A percentile compares a stretch with the other conserved stretches of the same genome.
These are phyloP conservation scores for Talaromyces sp. DNA, from an alignment of 2,329 filamentous ascomycete species.

Conservation along the genomic window DNA sequence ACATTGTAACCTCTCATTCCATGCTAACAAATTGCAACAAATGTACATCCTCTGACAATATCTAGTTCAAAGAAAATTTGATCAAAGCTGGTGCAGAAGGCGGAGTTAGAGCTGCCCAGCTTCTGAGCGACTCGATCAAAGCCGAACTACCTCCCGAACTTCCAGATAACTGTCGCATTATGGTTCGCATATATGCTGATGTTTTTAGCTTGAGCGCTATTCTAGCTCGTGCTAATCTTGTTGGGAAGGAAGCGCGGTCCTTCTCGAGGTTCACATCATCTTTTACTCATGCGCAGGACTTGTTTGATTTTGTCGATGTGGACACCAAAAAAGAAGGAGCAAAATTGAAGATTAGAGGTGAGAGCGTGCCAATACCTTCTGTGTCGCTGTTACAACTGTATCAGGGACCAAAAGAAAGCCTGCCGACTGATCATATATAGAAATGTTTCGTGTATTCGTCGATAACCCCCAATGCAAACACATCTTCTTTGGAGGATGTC, in stretches of 20 bases:
- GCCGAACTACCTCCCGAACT: background rate
- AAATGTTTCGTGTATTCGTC: conserved; percentile 50
- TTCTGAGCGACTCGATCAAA: background rate
- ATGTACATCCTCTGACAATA: background rate
- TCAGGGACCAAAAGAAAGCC: background rate
- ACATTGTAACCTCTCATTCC: background rate
- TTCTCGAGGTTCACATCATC: background rate
- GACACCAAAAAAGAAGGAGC: background rate
- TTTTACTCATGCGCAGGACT: background rate
- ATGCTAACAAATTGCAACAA: background rate
- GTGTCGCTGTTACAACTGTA: background rate
- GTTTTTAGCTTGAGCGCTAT: background rate
- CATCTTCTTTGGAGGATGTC: conserved; percentile 63
- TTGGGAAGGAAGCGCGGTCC: background rate
- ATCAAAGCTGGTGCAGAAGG: background rate
- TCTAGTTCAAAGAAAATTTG: background rate
- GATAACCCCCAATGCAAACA: conserved; percentile 63
- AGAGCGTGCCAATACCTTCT: background rate
- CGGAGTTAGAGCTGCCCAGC: background rate
- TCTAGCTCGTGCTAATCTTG: background rate
- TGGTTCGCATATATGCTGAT: background rate
- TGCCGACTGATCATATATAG: conserved; percentile 22
- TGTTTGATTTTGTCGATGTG: conserved; percentile 2
- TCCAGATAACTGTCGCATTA: background rate
- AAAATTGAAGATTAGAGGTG: background rate